Conservation (phyloP, 805 yeast genomes). For the Saccharomyces kudriavzevii region DNA sequence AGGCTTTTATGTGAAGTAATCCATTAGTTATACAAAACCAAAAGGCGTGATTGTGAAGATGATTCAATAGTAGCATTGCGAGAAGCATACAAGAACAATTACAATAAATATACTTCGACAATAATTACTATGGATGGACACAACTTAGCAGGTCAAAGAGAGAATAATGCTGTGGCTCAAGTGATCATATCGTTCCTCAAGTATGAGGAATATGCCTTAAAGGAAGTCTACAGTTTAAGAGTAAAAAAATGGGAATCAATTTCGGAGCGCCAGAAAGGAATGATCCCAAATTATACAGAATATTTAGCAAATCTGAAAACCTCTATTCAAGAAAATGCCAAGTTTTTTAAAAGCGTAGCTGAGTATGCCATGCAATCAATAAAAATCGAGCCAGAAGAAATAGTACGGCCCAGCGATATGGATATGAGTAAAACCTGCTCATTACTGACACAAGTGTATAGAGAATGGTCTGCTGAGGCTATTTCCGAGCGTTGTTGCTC, state of each 20-base stretch:
- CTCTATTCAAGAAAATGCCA: conserved; percentile 17
- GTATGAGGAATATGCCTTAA: conserved; percentile 7
- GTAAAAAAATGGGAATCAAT: conserved; percentile 30
- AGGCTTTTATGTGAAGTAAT: not conserved
- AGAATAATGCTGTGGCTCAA: conserved; percentile 1
- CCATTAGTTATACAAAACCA: not conserved
- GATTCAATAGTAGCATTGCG: not conserved
- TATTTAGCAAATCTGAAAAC: conserved; percentile 32
- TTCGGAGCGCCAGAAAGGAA: conserved; percentile 31
- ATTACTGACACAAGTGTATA: conserved; percentile 41
- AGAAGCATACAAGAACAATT: not conserved
- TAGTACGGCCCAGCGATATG: conserved; percentile 32
- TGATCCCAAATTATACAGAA: conserved; percentile 41
- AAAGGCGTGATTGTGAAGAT: not conserved
- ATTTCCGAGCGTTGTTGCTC: conserved; percentile 34
- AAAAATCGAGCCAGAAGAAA: conserved; percentile 1
- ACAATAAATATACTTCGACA: not conserved
- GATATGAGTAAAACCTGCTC: conserved; percentile 51
- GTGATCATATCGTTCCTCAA: conserved; percentile 1
- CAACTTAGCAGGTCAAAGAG: not conserved
- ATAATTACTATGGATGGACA: not conserved
- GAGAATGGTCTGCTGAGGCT: conserved; percentile 53
- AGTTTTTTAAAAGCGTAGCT: conserved; percentile 3
- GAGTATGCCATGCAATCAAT: not conserved
- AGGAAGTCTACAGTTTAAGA: conserved; percentile 19